phyloP scores from a whole-genome alignment of 1,284 basidiomycete genomes.

The Takashimella koratensis region DNA sequence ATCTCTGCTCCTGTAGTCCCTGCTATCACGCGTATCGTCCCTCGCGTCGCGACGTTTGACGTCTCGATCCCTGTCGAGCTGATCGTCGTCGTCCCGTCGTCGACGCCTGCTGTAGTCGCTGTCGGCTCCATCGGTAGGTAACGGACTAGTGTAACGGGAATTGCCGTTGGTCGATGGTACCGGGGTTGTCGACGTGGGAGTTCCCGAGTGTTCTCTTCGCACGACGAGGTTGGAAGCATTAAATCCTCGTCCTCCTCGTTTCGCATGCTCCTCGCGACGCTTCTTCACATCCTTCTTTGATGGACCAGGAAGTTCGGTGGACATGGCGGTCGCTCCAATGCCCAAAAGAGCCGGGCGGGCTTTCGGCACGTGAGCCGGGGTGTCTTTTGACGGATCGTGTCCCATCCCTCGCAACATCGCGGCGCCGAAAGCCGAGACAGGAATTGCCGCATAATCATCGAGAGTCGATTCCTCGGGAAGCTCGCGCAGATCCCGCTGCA shows the following conservation, averaged over 20 bases:
- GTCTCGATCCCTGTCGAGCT: constrained; percentile 16
- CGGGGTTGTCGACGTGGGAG: constrained; percentile 2
- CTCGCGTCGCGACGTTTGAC: constrained; percentile 13
- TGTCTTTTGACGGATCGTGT: constrained; percentile 65
- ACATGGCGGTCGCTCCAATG: constrained; percentile 74
- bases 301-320: constrained; percentile 28
- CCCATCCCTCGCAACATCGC: constrained; percentile 96
- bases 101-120: constrained; percentile 18
- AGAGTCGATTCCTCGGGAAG: constrained; percentile 60
- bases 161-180: background rate
- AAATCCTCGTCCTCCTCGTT: constrained; percentile 42
- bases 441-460: constrained; percentile 85
- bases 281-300: constrained; percentile 19
- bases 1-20: constrained; percentile 8
- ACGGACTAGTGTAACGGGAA: constrained; percentile 3
- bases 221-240: constrained; percentile 35
- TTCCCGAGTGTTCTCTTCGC: constrained; percentile 19
- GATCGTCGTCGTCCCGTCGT: constrained; percentile 17
- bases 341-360: constrained; percentile 78
- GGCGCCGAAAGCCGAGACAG: constrained; percentile 87
- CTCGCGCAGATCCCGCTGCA: constrained; percentile 70
- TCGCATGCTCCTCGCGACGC: constrained; percentile 24
- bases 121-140: constrained; percentile 1
- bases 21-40: constrained; percentile 11
- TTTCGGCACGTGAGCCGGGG: constrained; percentile 71